These are phyloP conservation scores for Sporothrix dimorphospora DNA, from an alignment of 2,329 filamentous ascomycete species.

Conservation along the genomic window DNA sequence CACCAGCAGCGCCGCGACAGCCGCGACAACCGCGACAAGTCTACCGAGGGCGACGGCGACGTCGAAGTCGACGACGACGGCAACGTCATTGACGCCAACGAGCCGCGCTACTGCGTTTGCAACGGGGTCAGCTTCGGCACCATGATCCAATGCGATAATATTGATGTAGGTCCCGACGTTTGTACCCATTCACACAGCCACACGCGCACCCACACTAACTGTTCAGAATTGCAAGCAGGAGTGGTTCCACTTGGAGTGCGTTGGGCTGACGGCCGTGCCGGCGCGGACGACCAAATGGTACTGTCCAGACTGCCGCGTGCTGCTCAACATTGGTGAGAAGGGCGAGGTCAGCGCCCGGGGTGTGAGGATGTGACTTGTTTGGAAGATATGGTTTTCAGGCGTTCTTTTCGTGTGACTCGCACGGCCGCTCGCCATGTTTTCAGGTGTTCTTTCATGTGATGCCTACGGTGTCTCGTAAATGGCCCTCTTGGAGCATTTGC, in stretches of 20 bases:
- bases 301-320: constrained; percentile 72
- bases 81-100: constrained; percentile 72
- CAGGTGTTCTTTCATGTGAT: background rate
- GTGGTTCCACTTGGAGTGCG: constrained; percentile 84
- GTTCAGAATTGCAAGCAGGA: constrained; percentile 71
- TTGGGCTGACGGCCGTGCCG: constrained; percentile 69
- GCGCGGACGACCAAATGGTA: constrained; percentile 81
- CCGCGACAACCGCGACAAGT: constrained; percentile 38
- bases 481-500: too few relatives aligned
- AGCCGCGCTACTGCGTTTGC: constrained; percentile 77
- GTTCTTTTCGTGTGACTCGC: background rate
- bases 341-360: constrained; percentile 65
- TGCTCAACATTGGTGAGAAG: constrained; percentile 64
- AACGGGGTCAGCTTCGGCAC: constrained; percentile 78
- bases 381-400: background rate
- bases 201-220: background rate
- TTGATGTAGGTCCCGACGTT: constrained; percentile 55
- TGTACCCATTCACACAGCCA: too few relatives aligned
- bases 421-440: too few relatives aligned
- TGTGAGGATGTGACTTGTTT: constrained; percentile 48
- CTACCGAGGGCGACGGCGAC: constrained; percentile 47
- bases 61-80: constrained; percentile 63
- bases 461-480: background rate
- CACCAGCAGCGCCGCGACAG: constrained; percentile 43
- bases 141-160: constrained; percentile 83